Evolutionary conservation across 805 yeast genomes (phyloP).

Genomic region (Starmera quercuum): DNA sequence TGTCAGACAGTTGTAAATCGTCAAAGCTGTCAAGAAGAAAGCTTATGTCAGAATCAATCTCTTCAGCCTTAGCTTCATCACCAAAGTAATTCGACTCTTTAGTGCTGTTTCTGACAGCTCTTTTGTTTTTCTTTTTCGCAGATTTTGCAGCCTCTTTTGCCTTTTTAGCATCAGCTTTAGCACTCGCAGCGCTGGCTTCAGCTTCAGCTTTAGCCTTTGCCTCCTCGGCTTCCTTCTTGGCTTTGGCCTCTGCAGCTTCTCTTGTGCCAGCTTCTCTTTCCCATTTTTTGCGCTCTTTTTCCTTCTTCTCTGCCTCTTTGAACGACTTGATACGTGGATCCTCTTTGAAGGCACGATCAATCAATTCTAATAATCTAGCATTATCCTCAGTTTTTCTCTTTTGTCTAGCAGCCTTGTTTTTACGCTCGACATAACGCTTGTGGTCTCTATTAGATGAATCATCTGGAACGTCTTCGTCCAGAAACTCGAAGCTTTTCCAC

Average conservation of each 20-base stretch:
- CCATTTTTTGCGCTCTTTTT: slow-evolving; percentile 93
- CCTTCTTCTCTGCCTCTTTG: slow-evolving; percentile 92
- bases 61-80: slow-evolving; percentile 57
- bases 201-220: slow-evolving; percentile 73
- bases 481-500: slow-evolving; percentile 96
- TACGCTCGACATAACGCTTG: slow-evolving; percentile 97
- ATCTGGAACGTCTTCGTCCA: slow-evolving; percentile 99
- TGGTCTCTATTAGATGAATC: slow-evolving; percentile 99
- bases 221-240: slow-evolving; percentile 81
- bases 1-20: slow-evolving; percentile 69
- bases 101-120: slow-evolving; percentile 71
- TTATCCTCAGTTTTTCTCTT: slow-evolving; percentile 97
- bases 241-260: slow-evolving; percentile 91
- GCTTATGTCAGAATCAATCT: slow-evolving; percentile 74
- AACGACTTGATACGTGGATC: slow-evolving; percentile 93
- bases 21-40: slow-evolving; percentile 71
- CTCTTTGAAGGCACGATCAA: slow-evolving; percentile 80
- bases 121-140: slow-evolving; percentile 94
- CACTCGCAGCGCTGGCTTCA: slow-evolving; percentile 50
- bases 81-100: slow-evolving; percentile 85
- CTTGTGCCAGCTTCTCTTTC: slow-evolving; percentile 97
- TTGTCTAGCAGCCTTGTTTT: slow-evolving; percentile 93
- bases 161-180: slow-evolving; percentile 79
- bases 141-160: slow-evolving; percentile 88
- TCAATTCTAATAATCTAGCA: slow-evolving; percentile 76